Conservation (phyloP, 441 rosid genomes). For the Eruca vesicaria region DNA sequence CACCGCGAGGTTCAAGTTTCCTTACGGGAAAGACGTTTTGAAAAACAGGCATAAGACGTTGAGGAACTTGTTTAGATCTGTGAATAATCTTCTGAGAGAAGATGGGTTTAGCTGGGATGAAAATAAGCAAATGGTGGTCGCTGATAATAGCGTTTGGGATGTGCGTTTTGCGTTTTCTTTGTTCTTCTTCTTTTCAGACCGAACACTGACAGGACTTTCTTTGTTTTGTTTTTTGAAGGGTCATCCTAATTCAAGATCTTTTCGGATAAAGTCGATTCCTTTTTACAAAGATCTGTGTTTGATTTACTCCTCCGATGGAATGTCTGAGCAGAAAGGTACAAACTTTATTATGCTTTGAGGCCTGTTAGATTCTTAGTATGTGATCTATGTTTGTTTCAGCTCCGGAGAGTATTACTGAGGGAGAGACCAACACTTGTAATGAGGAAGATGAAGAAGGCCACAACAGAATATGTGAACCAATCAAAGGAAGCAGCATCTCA, state of each 20-base stretch:
- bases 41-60: slow-evolving; percentile 71
- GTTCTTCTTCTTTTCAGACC: neutral
- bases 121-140: slow-evolving; percentile 59
- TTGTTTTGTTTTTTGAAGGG: slow-evolving; percentile 33
- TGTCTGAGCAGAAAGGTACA: slow-evolving; percentile 53
- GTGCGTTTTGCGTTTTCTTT: slow-evolving; percentile 31
- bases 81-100: slow-evolving; percentile 55
- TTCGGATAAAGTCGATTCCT: slow-evolving; percentile 66
- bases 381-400: slow-evolving; percentile 14
- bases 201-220: neutral
- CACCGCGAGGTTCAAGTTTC: slow-evolving; percentile 60
- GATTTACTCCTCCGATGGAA: slow-evolving; percentile 55
- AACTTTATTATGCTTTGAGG: too few species aligned
- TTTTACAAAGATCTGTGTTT: slow-evolving; percentile 62
- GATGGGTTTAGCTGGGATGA: slow-evolving; percentile 74
- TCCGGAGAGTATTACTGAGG: slow-evolving; percentile 21
- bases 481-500: slow-evolving; percentile 33
- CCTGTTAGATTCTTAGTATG: neutral
- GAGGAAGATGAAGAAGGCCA: slow-evolving; percentile 46
- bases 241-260: slow-evolving; percentile 63
- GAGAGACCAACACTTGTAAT: slow-evolving; percentile 36
- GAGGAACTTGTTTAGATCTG: slow-evolving; percentile 61
- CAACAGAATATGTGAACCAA: slow-evolving; percentile 35
- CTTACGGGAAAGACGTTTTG: slow-evolving; percentile 67
- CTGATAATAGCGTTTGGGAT: slow-evolving; percentile 68